Evolutionary conservation across 2,329 filamentous ascomycete genomes (phyloP).

Genomic region (Sporothrix sp.): DNA sequence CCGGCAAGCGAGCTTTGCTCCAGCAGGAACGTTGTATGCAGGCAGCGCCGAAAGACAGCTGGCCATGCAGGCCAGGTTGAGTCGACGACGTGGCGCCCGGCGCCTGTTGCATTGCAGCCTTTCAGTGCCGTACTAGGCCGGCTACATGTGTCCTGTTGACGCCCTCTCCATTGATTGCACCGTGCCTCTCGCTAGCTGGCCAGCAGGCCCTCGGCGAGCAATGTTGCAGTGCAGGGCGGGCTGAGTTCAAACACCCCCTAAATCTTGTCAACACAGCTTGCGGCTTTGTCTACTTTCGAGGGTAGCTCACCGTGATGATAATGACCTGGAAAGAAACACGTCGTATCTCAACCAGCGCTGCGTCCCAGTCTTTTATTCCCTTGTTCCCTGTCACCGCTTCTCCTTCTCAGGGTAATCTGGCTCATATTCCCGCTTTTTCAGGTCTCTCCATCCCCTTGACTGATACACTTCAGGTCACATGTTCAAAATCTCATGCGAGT

Average conservation of each 20-base stretch:
- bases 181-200: too few relatives aligned
- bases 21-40: too few relatives aligned
- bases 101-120: neutral
- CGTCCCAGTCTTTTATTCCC: conserved; percentile 2
- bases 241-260: too few relatives aligned
- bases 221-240: conserved; percentile 1
- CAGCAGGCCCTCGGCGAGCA: neutral
- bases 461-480: conserved; percentile 14
- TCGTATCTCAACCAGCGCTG: neutral
- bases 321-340: neutral
- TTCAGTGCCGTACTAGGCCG: too few relatives aligned
- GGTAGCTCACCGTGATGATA: too few relatives aligned
- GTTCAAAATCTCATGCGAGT: conserved; percentile 14
- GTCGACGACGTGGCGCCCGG: neutral
- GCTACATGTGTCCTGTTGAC: neutral
- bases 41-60: neutral
- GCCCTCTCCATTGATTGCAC: neutral
- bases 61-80: too few relatives aligned
- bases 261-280: too few relatives aligned
- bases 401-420: neutral
- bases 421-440: neutral
- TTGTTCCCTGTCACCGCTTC: conserved; percentile 19
- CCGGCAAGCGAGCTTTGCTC: too few relatives aligned
- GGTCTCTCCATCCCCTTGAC: neutral
- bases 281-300: neutral